Evolutionary conservation across 148 eudicot species (phyloP).

Genomic region (Heliosperma pusillum): DNA sequence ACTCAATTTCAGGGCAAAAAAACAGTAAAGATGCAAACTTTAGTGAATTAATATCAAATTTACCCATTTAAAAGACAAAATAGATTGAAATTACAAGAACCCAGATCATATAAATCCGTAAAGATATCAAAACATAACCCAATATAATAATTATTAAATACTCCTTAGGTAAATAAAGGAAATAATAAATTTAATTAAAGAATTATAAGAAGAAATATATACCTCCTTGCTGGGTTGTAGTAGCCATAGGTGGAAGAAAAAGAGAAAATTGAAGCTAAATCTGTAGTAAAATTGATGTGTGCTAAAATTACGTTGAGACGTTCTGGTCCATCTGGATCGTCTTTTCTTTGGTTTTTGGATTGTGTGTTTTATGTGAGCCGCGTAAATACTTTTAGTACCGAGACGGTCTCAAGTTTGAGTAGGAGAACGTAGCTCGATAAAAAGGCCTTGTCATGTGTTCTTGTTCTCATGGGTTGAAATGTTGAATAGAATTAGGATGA

Average conservation of each 20-base stretch:
- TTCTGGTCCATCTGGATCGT: no score
- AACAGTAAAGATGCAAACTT: neutral
- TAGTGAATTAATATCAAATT: neutral
- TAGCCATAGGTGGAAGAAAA: conserved; percentile 9
- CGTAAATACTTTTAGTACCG: no score
- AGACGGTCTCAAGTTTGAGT: no score
- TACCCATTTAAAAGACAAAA: neutral
- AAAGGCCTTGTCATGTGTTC: no score
- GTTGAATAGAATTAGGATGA: no score
- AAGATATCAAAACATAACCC: neutral
- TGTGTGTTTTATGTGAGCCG: no score
- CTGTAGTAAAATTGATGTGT: no score
- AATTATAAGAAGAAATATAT: neutral
- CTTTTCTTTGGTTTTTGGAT: no score
- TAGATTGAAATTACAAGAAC: neutral
- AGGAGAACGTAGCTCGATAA: no score
- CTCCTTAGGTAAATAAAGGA: neutral
- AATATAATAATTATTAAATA: neutral
- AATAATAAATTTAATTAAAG: neutral
- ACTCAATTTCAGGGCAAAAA: neutral
- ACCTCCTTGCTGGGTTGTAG: conserved; percentile 29
- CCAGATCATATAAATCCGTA: neutral
- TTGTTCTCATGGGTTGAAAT: no score
- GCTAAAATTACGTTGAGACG: no score
- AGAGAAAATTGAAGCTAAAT: no score